Conservation (phyloP, 2,329 filamentous ascomycete species). For the Scedosporium minutisporum region DNA sequence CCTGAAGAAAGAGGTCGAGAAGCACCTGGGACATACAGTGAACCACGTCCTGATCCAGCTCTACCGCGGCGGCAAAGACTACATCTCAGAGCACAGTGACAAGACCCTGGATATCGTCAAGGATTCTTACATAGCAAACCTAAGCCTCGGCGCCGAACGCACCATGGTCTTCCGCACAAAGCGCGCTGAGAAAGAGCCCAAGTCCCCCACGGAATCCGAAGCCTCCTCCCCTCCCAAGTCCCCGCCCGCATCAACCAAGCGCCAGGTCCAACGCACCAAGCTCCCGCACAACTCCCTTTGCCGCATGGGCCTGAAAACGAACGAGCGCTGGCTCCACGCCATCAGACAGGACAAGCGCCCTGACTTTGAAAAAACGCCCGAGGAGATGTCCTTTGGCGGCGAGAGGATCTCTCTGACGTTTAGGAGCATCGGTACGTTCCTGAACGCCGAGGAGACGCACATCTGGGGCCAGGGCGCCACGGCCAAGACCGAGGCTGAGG, state of each 20-base stretch:
- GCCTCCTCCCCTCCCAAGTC: conserved; percentile 1
- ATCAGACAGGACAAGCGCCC: conserved; percentile 80
- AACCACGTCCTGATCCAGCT: conserved; percentile 92
- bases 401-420: conserved; percentile 89
- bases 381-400: conserved; percentile 64
- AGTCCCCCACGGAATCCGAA: conserved; percentile 6
- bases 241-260: conserved; percentile 14
- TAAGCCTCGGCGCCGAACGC: conserved; percentile 84
- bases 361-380: conserved; percentile 52
- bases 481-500: conserved; percentile 51
- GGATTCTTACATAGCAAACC: conserved; percentile 78
- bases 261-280: conserved; percentile 55
- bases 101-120: conserved; percentile 87
- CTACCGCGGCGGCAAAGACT: conserved; percentile 81
- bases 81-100: conserved; percentile 93
- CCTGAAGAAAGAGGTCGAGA: conserved; percentile 61
- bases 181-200: conserved; percentile 38
- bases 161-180: conserved; percentile 87
- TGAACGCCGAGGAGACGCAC: conserved; percentile 49
- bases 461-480: conserved; percentile 93
- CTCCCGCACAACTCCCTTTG: conserved; percentile 87
- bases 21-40: conserved; percentile 63
- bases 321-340: conserved; percentile 82
- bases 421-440: conserved; percentile 76
- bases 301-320: conserved; percentile 70